Conservation (phyloP, 2,329 filamentous ascomycete species). For the Verticillium albo-atrum region DNA sequence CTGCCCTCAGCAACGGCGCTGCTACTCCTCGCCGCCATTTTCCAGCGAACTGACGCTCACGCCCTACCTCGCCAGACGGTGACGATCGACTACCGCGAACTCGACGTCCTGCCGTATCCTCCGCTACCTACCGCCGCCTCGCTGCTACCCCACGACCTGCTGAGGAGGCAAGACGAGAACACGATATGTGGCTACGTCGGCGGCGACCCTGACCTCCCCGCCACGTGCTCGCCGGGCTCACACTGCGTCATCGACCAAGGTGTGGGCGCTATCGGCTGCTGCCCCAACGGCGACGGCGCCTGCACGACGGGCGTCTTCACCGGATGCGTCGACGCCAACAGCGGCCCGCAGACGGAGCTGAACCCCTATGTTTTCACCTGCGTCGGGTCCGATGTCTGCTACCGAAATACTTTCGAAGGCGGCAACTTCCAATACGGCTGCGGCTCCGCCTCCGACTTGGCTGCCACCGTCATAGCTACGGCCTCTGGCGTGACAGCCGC, state of each 20-base stretch:
- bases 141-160: constrained; percentile 26
- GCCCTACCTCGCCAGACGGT: constrained; percentile 35
- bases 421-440: constrained; percentile 56
- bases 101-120: constrained; percentile 36
- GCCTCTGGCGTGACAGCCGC: constrained; percentile 35
- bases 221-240: constrained; percentile 53
- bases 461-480: constrained; percentile 41
- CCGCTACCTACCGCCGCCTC: constrained; percentile 36
- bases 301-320: constrained; percentile 55
- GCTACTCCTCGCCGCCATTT: constrained; percentile 27
- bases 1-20: constrained; percentile 28
- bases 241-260: constrained; percentile 52
- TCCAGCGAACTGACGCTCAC: constrained; percentile 28
- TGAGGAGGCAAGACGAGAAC: constrained; percentile 36
- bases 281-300: constrained; percentile 41
- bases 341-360: constrained; percentile 41
- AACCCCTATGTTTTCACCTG: constrained; percentile 57
- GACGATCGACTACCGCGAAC: constrained; percentile 24
- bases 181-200: constrained; percentile 56
- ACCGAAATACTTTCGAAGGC: constrained; percentile 49
- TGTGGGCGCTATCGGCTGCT: constrained; percentile 50
- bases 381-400: constrained; percentile 45
- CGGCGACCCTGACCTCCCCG: constrained; percentile 45
- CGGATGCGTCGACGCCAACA: constrained; percentile 49
- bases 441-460: constrained; percentile 42